Conservation (phyloP, 2,329 filamentous ascomycete species). For the Verticillium alfalfae region DNA sequence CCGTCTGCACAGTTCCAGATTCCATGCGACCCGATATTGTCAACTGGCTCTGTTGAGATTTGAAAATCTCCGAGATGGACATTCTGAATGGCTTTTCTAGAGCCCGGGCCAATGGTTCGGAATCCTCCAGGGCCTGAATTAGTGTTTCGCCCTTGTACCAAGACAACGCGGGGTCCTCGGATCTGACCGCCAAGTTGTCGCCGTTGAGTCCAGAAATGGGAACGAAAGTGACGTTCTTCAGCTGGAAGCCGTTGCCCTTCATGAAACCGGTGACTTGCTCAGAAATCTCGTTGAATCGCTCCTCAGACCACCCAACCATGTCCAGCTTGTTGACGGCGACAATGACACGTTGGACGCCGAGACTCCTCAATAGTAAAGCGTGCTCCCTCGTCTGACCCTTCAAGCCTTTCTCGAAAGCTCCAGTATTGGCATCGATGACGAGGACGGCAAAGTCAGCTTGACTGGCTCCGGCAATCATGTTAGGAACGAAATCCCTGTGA, state of each 20-base stretch:
- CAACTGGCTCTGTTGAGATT: conserved; percentile 72
- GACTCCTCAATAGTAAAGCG: conserved; percentile 79
- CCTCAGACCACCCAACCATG: conserved; percentile 74
- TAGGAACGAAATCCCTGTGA: conserved; percentile 93
- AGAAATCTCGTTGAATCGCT: conserved; percentile 78
- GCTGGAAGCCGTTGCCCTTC: conserved; percentile 71
- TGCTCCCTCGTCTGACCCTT: conserved; percentile 95
- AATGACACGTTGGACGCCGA: conserved; percentile 83
- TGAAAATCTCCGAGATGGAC: conserved; percentile 83
- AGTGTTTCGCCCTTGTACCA: conserved; percentile 84
- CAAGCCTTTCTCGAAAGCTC: conserved; percentile 88
- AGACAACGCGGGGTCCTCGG: conserved; percentile 48
- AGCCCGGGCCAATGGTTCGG: conserved; percentile 65
- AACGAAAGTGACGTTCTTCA: conserved; percentile 78
- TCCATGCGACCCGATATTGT: conserved; percentile 85
- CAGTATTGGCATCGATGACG: conserved; percentile 85
- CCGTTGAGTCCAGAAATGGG: conserved; percentile 86
- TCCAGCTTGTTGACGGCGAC: conserved; percentile 97
- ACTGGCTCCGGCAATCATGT: conserved; percentile 96
- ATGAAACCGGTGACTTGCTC: conserved; percentile 82
- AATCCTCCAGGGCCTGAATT: conserved; percentile 78
- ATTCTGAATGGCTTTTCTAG: conserved; percentile 77
- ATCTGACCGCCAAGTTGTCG: conserved; percentile 69
- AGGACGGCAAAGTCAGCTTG: conserved; percentile 95
- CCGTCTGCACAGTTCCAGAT: conserved; percentile 75